Base-by-base conservation (phyloP, 768 basidiomycete genomes). In the Naematelia aurantialba region DNA sequence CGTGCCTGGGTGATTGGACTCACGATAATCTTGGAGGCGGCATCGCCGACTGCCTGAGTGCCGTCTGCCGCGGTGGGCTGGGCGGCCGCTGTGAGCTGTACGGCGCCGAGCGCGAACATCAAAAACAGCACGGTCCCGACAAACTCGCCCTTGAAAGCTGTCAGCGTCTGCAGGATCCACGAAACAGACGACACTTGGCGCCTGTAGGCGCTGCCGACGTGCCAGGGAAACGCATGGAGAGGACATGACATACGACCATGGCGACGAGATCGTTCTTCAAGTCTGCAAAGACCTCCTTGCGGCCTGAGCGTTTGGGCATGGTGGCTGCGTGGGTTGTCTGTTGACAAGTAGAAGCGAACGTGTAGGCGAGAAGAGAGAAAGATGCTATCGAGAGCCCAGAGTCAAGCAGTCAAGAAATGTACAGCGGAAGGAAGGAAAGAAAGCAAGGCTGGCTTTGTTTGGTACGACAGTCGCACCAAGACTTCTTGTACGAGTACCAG, bases 91-190 rank as follows among this genome's bases (percentile, higher is more conserved):
- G 24, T 19, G 46, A 19, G 26, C 26, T 31, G 3, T 64, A 70
- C 68, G 31, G 72, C 71, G 19, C 70, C 70, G 27, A 72, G 49
- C 19, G 65, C 42, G 34, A 70, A 66, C 19, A 75, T 26, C 27
- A 75, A 66, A 64, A 75, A 75, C 29, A 73, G 48, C n/a, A 67
- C 66, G 34, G 66, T 68, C 24, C 71, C 73, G 29, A 74, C 56
- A 44, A 74, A 74, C 55, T 74, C 73, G 26, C 73, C 72, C 63
- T 67, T 31, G 29, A 25, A n/a, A 29, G 25, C 19, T 5, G 30
- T n/a, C n/a, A n/a, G n/a, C n/a, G n/a, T n/a, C n/a, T n/a, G n/a
- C n/a, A n/a, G n/a, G n/a, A n/a, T n/a, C n/a, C n/a, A n/a, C n/a
- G n/a, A n/a, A n/a, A n/a, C n/a, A n/a, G n/a, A n/a, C n/a, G n/a